Percentiles rank a stretch among this genome's conserved stretches.
Conservation (phyloP, 441 rosid species). For the Euphorbia celastroides region DNA sequence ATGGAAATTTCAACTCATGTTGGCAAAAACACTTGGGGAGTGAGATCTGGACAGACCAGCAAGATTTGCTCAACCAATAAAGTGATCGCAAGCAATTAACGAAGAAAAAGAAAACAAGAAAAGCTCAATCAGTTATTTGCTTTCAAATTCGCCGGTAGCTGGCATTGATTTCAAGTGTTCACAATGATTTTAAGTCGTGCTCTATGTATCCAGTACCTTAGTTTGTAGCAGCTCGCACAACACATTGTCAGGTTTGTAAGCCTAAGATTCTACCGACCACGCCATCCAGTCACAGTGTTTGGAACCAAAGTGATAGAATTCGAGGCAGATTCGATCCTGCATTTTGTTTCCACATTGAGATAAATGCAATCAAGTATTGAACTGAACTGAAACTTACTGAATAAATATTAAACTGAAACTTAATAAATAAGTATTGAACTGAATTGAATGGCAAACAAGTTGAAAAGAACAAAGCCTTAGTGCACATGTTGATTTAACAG, state of each 20-base stretch:
- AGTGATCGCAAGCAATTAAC: neutral
- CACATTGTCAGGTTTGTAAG: too few relatives aligned
- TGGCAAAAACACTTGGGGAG: neutral
- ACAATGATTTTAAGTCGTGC: neutral
- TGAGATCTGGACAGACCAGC: neutral
- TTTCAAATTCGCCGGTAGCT: neutral
- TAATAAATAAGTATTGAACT: too few relatives aligned
- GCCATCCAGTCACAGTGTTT: constrained; percentile 79
- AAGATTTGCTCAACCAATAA: neutral
- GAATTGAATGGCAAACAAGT: too few relatives aligned
- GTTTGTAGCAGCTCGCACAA: too few relatives aligned
- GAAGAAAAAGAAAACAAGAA: neutral
- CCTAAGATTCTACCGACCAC: constrained; percentile 45
- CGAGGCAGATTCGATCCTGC: constrained; percentile 77
- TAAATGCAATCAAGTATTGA: neutral
- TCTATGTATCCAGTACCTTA: neutral
- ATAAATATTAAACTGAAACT: too few relatives aligned
- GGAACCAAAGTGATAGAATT: constrained; percentile 62
- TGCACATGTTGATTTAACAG: constrained; percentile 5
- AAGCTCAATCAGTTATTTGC: neutral
- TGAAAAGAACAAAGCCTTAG: too few relatives aligned
- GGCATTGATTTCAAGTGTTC: neutral
- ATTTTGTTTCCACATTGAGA: neutral
- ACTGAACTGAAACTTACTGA: too few relatives aligned
- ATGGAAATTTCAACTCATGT: neutral